These are phyloP conservation scores for Calonectria montana DNA, from an alignment of 2,329 filamentous ascomycete species.

Conservation along the genomic window DNA sequence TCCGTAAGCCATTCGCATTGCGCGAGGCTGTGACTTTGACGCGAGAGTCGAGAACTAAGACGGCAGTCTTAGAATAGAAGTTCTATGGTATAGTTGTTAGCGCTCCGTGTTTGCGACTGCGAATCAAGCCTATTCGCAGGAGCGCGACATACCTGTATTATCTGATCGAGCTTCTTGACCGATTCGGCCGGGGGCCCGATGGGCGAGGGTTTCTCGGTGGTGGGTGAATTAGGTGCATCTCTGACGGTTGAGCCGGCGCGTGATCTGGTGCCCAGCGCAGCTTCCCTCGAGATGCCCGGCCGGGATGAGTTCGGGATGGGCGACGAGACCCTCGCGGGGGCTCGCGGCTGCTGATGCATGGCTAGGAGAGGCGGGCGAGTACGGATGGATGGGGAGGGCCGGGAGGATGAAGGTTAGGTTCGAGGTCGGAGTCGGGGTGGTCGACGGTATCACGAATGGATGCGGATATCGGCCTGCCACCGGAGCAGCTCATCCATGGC, in stretches of 20 bases:
- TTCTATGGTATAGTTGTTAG: constrained; percentile 68
- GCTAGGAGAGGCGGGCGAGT: constrained; percentile 16
- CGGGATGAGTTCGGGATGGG: constrained; percentile 79
- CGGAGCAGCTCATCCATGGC: constrained; percentile 50
- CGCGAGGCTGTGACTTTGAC: constrained; percentile 72
- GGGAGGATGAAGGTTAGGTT: constrained; percentile 5
- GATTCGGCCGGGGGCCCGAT: constrained; percentile 72
- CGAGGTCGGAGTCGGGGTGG: constrained; percentile 23
- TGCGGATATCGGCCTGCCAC: constrained; percentile 46
- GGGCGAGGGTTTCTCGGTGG: constrained; percentile 56
- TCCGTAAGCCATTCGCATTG: constrained; percentile 57
- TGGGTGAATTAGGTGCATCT: constrained; percentile 59
- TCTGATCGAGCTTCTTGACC: constrained; percentile 87
- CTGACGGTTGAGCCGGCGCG: constrained; percentile 58
- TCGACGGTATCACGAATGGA: constrained; percentile 43
- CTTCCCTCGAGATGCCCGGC: constrained; percentile 81
- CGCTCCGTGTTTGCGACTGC: neutral
- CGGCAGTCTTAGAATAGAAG: constrained; percentile 88
- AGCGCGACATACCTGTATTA: constrained; percentile 76
- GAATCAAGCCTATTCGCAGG: neutral
- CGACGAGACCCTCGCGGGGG: constrained; percentile 77
- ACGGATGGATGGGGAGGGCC: constrained; percentile 16
- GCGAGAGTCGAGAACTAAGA: constrained; percentile 85
- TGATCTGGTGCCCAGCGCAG: constrained; percentile 51
- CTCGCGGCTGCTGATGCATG: constrained; percentile 93